phyloP scores from a whole-genome alignment of 2,329 filamentous ascomycete species.

The Neopestalotiopsis rosae region DNA sequence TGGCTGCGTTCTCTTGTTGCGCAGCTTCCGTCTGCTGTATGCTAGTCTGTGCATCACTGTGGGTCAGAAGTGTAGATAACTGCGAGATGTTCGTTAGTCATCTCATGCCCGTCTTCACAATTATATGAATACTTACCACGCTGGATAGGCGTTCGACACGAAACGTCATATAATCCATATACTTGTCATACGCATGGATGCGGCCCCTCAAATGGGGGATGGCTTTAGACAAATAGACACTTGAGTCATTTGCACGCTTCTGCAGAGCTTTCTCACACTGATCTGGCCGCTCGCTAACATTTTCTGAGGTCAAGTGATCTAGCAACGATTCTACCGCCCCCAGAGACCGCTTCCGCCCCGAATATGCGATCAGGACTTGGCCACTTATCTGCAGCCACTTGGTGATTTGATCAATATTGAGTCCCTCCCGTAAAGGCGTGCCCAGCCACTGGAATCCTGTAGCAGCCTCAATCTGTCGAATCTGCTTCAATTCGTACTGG shows the following conservation, averaged over 20 bases:
- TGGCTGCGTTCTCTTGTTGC: constrained; percentile 37
- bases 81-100: background rate
- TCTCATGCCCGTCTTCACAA: background rate
- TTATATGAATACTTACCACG: background rate
- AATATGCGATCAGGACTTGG: background rate
- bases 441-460: background rate
- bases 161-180: constrained; percentile 8
- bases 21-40: constrained; percentile 22
- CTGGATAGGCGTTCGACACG: constrained; percentile 2
- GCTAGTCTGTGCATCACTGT: constrained; percentile 5
- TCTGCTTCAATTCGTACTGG: background rate
- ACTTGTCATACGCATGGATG: constrained; percentile 6
- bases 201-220: background rate
- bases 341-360: background rate
- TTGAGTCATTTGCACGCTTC: background rate
- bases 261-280: background rate
- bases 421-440: background rate
- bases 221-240: background rate
- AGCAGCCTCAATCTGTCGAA: background rate
- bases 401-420: background rate
- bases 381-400: background rate
- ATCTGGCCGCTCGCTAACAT: no score
- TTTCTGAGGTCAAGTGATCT: background rate
- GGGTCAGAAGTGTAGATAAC: background rate
- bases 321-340: background rate